Conservation (phyloP, 345 rosid species). For the Anacardium occidentale region DNA sequence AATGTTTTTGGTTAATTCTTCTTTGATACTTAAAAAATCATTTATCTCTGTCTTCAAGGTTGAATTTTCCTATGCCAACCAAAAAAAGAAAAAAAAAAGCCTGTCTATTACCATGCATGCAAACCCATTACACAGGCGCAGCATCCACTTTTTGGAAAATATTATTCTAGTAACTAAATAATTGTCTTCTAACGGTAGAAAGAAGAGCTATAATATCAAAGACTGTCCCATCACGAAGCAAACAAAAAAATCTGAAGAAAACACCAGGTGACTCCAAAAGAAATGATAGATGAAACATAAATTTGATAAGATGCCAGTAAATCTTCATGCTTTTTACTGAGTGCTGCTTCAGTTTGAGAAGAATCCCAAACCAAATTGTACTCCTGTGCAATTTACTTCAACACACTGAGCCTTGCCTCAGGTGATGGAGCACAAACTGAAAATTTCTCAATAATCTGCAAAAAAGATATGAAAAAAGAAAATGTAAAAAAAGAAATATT, state of each 20-base stretch:
- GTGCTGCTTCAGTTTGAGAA: conserved; percentile 80
- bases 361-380: conserved; percentile 76
- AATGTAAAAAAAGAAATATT: conserved; percentile 2
- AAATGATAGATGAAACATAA: conserved; percentile 14
- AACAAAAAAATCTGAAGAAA: not conserved
- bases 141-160: not conserved
- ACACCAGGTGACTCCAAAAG: not conserved
- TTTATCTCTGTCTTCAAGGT: too few species aligned
- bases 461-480: conserved; percentile 6
- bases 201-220: not conserved
- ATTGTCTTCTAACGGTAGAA: conserved; percentile 8
- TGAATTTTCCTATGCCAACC: too few species aligned
- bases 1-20: too few species aligned
- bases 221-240: conserved; percentile 6
- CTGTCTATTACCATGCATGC: too few species aligned
- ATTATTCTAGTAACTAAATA: conserved; percentile 4
- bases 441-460: conserved; percentile 84
- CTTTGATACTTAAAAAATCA: too few species aligned
- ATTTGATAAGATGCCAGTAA: conserved; percentile 53
- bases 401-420: conserved; percentile 63
- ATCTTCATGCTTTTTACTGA: conserved; percentile 83
- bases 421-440: conserved; percentile 75
- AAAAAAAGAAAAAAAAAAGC: too few species aligned
- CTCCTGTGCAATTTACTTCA: conserved; percentile 83
- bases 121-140: not conserved